Evolutionary conservation across 1,284 basidiomycete species (phyloP).

Genomic region (Boletus albobrunnescens): DNA sequence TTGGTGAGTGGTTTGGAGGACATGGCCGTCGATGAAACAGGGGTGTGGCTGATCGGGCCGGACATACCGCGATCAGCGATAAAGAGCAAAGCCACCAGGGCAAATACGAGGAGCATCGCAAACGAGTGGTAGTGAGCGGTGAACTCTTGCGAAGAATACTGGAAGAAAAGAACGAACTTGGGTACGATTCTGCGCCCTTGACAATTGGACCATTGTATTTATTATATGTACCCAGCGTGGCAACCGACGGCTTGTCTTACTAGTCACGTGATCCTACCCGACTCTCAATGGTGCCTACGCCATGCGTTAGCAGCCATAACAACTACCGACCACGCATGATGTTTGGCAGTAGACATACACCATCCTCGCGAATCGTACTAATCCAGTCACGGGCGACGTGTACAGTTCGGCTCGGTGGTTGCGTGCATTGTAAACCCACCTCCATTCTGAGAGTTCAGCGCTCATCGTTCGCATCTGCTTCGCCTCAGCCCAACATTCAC

Average conservation of each 20-base stretch:
- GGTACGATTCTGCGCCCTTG: neutral
- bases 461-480: no score
- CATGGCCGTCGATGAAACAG: conserved; percentile 4
- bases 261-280: neutral
- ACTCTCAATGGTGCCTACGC: no score
- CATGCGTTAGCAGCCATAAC: no score
- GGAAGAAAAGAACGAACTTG: neutral
- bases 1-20: conserved; percentile 2
- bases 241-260: neutral
- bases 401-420: no score
- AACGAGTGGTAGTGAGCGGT: conserved; percentile 20
- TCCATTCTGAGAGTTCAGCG: no score
- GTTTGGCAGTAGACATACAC: no score
- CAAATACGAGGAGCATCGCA: conserved; percentile 14
- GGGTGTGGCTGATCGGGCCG: conserved; percentile 16
- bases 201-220: conserved; percentile 4
- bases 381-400: no score
- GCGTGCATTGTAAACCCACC: no score
- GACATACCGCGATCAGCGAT: conserved; percentile 5
- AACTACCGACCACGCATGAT: no score
- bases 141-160: conserved; percentile 10
- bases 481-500: no score
- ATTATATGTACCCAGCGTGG: conserved; percentile 9
- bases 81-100: conserved; percentile 15
- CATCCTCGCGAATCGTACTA: no score